A percentile compares a stretch with the other conserved stretches of the same genome.
Conservation (phyloP, 768 basidiomycete species). For the Mycena vitilis region DNA sequence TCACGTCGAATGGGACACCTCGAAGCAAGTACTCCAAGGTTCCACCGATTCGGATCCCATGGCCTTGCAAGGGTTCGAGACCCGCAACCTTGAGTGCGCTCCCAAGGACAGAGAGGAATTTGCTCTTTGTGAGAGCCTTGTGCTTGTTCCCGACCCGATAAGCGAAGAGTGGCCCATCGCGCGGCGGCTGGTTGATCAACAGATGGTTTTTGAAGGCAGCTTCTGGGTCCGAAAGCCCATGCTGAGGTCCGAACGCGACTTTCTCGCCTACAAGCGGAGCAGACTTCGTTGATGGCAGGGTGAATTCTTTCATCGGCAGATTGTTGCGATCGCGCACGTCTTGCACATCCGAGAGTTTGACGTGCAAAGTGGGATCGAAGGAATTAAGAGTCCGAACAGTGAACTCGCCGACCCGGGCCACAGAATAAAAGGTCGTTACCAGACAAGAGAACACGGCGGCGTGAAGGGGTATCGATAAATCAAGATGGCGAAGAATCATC, state of each 20-base stretch:
- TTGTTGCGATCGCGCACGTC: constrained; percentile 5
- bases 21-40: too few species aligned
- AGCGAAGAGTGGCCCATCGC: too few species aligned
- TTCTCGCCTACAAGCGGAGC: constrained; percentile 29
- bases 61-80: too few species aligned
- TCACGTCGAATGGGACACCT: too few species aligned
- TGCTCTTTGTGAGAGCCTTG: too few species aligned
- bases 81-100: too few species aligned
- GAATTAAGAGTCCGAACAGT: constrained; percentile 27
- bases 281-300: constrained; percentile 34
- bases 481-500: constrained; percentile 8
- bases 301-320: constrained; percentile 14
- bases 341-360: constrained; percentile 31
- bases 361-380: constrained; percentile 33
- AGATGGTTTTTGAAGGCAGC: constrained; percentile 22
- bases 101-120: too few species aligned
- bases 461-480: constrained; percentile 25
- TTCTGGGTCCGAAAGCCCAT: constrained; percentile 29
- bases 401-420: constrained; percentile 37
- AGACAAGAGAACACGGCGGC: constrained; percentile 40
- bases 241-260: constrained; percentile 31
- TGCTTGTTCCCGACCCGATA: too few species aligned
- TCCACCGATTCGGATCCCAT: too few species aligned
- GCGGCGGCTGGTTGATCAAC: not conserved
- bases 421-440: constrained; percentile 34